A percentile compares a stretch with the other conserved stretches of the same genome.
Evolutionary conservation across 495 filamentous ascomycete genomes (phyloP).

Genomic region (Tetracladium marchalianum): DNA sequence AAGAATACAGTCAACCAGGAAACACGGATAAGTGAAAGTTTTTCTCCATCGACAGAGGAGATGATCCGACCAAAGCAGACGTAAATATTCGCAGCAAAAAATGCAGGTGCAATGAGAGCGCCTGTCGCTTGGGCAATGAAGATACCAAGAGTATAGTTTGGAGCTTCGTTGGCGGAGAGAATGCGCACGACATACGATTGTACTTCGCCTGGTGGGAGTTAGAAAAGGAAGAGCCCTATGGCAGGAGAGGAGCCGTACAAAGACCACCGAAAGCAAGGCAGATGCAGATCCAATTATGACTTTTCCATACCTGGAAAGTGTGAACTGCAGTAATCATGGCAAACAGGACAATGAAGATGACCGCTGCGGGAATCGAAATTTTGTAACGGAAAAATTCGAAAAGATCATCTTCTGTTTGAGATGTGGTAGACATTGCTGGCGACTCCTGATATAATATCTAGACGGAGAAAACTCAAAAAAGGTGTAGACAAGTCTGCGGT

Average conservation of each 20-base stretch:
- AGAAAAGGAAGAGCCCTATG: neutral
- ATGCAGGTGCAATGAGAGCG: constrained; percentile 36
- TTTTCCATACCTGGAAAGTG: constrained; percentile 31
- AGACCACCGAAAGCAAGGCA: constrained; percentile 43
- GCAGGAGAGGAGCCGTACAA: constrained; percentile 28
- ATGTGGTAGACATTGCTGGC: no score
- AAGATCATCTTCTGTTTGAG: constrained; percentile 2
- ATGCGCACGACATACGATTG: constrained; percentile 1
- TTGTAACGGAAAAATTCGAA: constrained; percentile 35
- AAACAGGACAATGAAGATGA: constrained; percentile 41
- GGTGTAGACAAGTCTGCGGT: no score
- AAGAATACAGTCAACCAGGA: constrained; percentile 28
- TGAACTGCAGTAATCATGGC: constrained; percentile 31
- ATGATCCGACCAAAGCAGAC: constrained; percentile 40
- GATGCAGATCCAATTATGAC: constrained; percentile 43
- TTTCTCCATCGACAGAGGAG: constrained; percentile 27
- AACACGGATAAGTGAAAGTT: constrained; percentile 22
- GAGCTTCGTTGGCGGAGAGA: constrained; percentile 22
- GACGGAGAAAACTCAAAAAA: no score
- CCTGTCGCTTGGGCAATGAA: constrained; percentile 35
- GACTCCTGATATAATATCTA: no score
- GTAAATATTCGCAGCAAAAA: constrained; percentile 42
- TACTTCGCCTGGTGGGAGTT: neutral
- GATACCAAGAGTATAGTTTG: constrained; percentile 20
- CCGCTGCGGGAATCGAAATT: constrained; percentile 36